Evolutionary conservation across 2,329 filamentous ascomycete genomes (phyloP), one percentile per base, ranked within the genome.

Genomic region (Xylariaceae sp.): DNA sequence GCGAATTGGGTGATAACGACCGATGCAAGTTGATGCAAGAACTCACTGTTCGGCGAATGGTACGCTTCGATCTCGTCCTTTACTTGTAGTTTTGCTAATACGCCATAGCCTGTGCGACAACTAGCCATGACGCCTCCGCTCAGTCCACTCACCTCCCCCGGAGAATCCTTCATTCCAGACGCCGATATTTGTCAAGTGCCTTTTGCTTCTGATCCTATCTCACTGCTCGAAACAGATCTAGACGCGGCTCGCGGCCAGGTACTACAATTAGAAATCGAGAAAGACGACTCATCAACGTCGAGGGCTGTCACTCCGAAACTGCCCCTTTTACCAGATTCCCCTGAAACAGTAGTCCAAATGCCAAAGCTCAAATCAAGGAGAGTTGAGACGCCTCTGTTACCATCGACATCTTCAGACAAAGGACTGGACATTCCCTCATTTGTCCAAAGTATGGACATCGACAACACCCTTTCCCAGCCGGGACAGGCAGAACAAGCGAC

Each of bases 91-190:
- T 11, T 27, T 48, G 55, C 48, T 49, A 35, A 53, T 31, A 42
- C 48, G 19, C 10, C 33, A 22, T 33, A 64, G 63, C 30, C 36
- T 43, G 27, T 53, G 14, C 55, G 45, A 44, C 45, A 53, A 19
- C 32, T 56, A n/a, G 46, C 41, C 6, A 44, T 66, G 15, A 65
- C 64, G 12, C 63, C 65, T 38, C 64, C 62, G 15, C 55, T 66
- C 6, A 64, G 56, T 36, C 60, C 60, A 9, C 12, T 17, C 30
- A 12, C 35, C 10, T 19, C 51, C 11, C 3, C 54, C 0, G 53
- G 51, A 12, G 56, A 56, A 5, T 46, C 46, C 15, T 67, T 60
- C 33, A 44, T 62, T 6, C 65, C 65, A 6, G 45, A 57, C 27
- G 43, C 52, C 1, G 48, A 56, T 38, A 55, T 51, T 12, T 65